Evolutionary conservation across 129 eudicot species (phyloP).

Genomic region (Centella asiatica): DNA sequence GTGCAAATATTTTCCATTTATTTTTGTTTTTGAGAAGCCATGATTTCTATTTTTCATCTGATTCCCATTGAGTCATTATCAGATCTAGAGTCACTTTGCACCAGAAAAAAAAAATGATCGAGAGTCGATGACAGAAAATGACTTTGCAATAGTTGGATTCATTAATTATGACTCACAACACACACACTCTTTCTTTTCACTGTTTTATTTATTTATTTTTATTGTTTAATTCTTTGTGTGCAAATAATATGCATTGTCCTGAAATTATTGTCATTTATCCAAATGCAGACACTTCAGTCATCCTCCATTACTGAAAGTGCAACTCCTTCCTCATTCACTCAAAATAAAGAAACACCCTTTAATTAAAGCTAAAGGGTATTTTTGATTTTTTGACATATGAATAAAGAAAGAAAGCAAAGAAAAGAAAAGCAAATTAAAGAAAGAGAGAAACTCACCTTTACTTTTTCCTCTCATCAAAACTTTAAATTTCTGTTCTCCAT

Average conservation of each 20-base stretch:
- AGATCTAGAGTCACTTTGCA: background rate
- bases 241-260: slow-evolving; percentile 20
- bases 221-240: no score
- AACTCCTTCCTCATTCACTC: slow-evolving; percentile 63
- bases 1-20: background rate
- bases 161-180: slow-evolving; percentile 7
- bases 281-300: slow-evolving; percentile 32
- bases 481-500: slow-evolving; percentile 48
- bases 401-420: slow-evolving; percentile 15
- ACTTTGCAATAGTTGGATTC: slow-evolving; percentile 28
- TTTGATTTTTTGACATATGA: slow-evolving; percentile 62
- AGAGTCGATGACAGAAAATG: slow-evolving; percentile 7
- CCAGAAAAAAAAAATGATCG: no score
- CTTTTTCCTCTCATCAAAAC: slow-evolving; percentile 38
- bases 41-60: slow-evolving; percentile 4
- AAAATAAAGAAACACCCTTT: slow-evolving; percentile 38
- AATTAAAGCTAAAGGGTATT: slow-evolving; percentile 82
- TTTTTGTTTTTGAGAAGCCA: slow-evolving; percentile 8
- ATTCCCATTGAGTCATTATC: slow-evolving; percentile 13
- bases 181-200: slow-evolving; percentile 19
- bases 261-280: slow-evolving; percentile 27
- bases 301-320: slow-evolving; percentile 52
- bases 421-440: slow-evolving; percentile 11
- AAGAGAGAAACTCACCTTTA: slow-evolving; percentile 48
- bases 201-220: slow-evolving; percentile 18